phyloP scores from a whole-genome alignment of 2,329 filamentous ascomycete genomes.

The Taxawa tesnikishii region DNA sequence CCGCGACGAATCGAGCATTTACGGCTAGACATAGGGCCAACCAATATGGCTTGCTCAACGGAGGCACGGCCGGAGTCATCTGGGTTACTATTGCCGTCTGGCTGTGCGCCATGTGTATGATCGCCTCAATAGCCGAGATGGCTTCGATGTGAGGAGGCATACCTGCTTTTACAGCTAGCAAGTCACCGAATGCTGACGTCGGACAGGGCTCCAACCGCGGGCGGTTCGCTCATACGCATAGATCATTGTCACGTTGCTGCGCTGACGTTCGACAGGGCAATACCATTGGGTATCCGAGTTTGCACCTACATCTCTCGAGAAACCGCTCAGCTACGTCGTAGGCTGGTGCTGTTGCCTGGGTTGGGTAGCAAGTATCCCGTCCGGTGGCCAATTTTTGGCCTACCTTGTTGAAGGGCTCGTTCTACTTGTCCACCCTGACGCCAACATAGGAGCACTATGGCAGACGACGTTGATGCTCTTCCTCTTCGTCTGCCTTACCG shows the following conservation, averaged over 20 bases:
- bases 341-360: slow-evolving; percentile 31
- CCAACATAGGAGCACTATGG: slow-evolving; percentile 23
- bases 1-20: too few species aligned
- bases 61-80: slow-evolving; percentile 7
- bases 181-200: slow-evolving; percentile 27
- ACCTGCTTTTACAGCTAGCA: too few species aligned
- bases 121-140: slow-evolving; percentile 23
- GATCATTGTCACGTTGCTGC: too few species aligned
- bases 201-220: too few species aligned
- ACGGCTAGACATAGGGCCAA: too few species aligned
- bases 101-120: slow-evolving; percentile 13
- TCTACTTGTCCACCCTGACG: slow-evolving; percentile 19
- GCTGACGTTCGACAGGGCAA: too few species aligned
- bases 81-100: slow-evolving; percentile 17
- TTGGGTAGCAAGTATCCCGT: slow-evolving; percentile 16
- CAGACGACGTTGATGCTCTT: slow-evolving; percentile 27
- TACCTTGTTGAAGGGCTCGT: slow-evolving; percentile 14
- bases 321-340: slow-evolving; percentile 32
- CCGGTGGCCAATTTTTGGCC: slow-evolving; percentile 10
- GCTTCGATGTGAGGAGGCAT: too few species aligned
- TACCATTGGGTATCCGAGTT: slow-evolving; percentile 34
- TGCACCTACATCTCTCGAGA: slow-evolving; percentile 27
- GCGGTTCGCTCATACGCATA: too few species aligned
- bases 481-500: slow-evolving; percentile 18
- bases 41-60: slow-evolving; percentile 3